These are phyloP conservation scores for Dunaliella salina DNA, from an alignment of 163 green algal genomes.

Conservation along the genomic window DNA sequence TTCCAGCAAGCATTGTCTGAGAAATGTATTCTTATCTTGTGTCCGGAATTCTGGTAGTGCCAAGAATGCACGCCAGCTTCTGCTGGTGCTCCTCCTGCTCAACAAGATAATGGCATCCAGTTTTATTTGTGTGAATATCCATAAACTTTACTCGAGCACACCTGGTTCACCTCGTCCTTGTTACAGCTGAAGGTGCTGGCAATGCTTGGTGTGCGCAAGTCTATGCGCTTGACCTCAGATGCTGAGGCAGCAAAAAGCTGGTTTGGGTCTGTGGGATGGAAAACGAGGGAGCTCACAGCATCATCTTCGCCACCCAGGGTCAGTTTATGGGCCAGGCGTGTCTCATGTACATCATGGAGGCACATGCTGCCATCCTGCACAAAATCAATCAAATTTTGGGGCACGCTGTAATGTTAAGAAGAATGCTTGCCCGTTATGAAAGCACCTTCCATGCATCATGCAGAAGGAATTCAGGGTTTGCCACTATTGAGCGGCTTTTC, in stretches of 20 bases:
- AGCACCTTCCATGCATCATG: neutral
- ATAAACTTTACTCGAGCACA: neutral
- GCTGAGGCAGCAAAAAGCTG: neutral
- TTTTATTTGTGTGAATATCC: too few relatives aligned
- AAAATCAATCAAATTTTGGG: neutral
- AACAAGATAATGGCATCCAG: too few relatives aligned
- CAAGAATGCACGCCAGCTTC: too few relatives aligned
- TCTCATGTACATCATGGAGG: neutral
- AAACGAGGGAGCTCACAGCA: neutral
- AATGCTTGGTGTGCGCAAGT: neutral
- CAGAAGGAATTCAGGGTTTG: too few relatives aligned
- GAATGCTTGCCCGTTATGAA: neutral
- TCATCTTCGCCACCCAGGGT: neutral
- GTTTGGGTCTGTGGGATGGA: neutral
- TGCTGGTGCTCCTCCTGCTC: too few relatives aligned
- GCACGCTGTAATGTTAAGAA: neutral
- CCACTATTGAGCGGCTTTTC: too few relatives aligned
- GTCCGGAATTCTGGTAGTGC: too few relatives aligned
- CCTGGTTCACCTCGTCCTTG: conserved; percentile 4
- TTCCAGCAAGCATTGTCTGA: too few relatives aligned
- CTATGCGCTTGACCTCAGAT: neutral
- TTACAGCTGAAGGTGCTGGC: conserved; percentile 4
- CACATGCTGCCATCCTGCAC: neutral
- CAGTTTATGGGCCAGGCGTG: neutral
- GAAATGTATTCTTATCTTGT: too few relatives aligned